These are phyloP conservation scores for Saitozyma podzolica DNA, from an alignment of 768 basidiomycete species.

Conservation along the genomic window DNA sequence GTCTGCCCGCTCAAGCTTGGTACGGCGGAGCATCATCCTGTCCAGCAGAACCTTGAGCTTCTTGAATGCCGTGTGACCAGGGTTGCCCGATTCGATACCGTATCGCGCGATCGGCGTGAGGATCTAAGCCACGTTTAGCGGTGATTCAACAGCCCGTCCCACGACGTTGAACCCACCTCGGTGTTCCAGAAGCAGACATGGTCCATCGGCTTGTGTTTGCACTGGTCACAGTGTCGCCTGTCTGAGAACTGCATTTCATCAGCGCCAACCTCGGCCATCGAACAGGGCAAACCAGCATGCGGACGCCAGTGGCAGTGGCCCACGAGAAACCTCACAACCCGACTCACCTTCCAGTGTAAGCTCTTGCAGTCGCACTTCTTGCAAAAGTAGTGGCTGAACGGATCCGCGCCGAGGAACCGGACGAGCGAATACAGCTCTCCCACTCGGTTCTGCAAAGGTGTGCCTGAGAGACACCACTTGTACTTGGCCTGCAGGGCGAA, in stretches of 20 bases:
- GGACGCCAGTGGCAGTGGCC: too few species aligned
- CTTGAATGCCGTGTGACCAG: conserved; percentile 81
- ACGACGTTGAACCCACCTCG: conserved; percentile 12
- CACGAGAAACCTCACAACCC: not conserved
- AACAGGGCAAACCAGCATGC: too few species aligned
- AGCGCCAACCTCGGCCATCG: not conserved
- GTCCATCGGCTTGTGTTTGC: conserved; percentile 55
- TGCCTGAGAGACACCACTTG: conserved; percentile 95
- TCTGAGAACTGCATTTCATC: conserved; percentile 62
- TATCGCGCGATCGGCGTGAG: conserved; percentile 88
- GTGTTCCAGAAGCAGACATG: conserved; percentile 76
- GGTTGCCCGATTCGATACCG: conserved; percentile 67
- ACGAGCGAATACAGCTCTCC: conserved; percentile 96
- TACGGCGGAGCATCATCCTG: conserved; percentile 83
- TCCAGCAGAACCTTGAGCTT: conserved; percentile 86
- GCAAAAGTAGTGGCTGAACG: conserved; percentile 53
- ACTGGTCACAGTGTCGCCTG: conserved; percentile 74
- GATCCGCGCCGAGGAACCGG: conserved; percentile 83
- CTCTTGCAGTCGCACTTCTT: conserved; percentile 92
- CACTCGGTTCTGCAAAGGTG: conserved; percentile 96
- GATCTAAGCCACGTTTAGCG: conserved; percentile 76
- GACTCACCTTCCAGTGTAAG: conserved; percentile 69
- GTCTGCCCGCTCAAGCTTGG: conserved; percentile 87
- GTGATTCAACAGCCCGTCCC: not conserved
- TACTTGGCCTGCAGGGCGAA: conserved; percentile 71